These are phyloP conservation scores for Cornus kousa DNA, from an alignment of 148 eudicot species.

Conservation along the genomic window DNA sequence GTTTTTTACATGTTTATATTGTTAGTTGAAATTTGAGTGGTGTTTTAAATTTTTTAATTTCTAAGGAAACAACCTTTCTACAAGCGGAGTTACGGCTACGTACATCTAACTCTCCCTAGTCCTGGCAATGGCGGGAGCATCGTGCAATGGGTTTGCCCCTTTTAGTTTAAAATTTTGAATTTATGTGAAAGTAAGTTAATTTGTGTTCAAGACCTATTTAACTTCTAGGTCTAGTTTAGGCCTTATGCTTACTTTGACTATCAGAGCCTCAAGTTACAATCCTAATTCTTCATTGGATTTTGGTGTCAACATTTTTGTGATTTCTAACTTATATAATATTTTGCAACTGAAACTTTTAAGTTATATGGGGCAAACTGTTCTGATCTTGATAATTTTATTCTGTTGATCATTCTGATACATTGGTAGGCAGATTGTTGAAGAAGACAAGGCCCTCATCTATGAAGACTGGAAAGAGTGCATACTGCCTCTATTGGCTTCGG, in stretches of 20 bases:
- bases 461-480: conserved; percentile 89
- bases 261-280: neutral
- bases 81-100: too few relatives aligned
- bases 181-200: too few relatives aligned
- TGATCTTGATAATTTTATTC: neutral
- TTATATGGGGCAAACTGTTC: neutral
- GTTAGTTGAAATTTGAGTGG: too few relatives aligned
- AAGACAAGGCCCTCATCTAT: conserved; percentile 66
- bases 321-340: neutral
- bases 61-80: too few relatives aligned
- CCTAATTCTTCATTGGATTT: neutral
- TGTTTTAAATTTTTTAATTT: too few relatives aligned
- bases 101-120: too few relatives aligned
- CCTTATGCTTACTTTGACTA: too few relatives aligned
- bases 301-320: neutral
- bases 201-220: too few relatives aligned
- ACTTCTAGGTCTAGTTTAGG: too few relatives aligned
- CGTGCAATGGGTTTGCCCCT: too few relatives aligned
- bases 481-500: conserved; percentile 53
- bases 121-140: too few relatives aligned
- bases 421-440: conserved; percentile 76
- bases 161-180: neutral
- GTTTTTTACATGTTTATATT: too few relatives aligned
- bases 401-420: conserved; percentile 18
- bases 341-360: neutral